Conservation (phyloP, 2,329 filamentous ascomycete species). For the Ascochyta koolunga region DNA sequence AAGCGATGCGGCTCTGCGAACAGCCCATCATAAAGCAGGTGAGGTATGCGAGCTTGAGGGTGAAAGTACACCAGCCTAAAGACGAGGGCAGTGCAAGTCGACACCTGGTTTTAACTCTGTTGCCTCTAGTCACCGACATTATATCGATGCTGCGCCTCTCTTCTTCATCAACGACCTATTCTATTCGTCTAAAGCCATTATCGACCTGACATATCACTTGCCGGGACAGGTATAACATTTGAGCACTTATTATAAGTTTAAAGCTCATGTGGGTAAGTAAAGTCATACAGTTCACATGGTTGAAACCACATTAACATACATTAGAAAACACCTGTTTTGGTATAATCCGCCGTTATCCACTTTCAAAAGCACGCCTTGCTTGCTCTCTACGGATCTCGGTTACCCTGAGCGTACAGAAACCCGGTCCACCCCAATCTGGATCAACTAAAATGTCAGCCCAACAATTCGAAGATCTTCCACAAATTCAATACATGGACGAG, state of each 20-base stretch:
- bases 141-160: conserved; percentile 36
- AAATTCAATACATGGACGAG: conserved; percentile 36
- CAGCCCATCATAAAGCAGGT: conserved; percentile 39
- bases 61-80: conserved; percentile 28
- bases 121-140: conserved; percentile 29
- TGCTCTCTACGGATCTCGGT: neutral
- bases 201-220: conserved; percentile 8
- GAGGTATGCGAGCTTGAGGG: conserved; percentile 26
- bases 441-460: conserved; percentile 21
- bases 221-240: neutral
- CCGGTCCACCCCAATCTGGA: neutral
- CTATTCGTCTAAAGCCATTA: conserved; percentile 13
- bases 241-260: neutral
- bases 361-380: neutral
- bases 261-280: neutral
- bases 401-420: conserved; percentile 5
- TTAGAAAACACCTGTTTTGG: neutral
- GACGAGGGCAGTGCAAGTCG: conserved; percentile 38
- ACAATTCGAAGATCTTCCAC: conserved; percentile 41
- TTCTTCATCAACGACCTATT: conserved; percentile 18
- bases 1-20: conserved; percentile 45
- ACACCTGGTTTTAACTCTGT: conserved; percentile 24
- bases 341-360: neutral
- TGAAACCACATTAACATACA: neutral
- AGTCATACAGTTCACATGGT: neutral